Evolutionary conservation across 2,329 filamentous ascomycete genomes (phyloP).

Genomic region (Colletotrichum limetticola): DNA sequence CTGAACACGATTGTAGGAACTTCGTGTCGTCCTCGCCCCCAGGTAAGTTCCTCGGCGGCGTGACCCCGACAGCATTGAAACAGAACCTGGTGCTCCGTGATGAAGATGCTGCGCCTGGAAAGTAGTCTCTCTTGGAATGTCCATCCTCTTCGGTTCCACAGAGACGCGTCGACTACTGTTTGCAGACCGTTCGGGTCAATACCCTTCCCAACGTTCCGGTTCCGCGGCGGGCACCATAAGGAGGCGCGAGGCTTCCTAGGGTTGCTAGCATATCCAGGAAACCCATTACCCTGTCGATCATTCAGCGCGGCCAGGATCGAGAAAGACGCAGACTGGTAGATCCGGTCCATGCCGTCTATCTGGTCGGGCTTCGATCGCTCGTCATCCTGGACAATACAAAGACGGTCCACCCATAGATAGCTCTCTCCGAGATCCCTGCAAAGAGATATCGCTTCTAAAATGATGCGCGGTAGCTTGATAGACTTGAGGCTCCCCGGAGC

Average conservation of each 20-base stretch:
- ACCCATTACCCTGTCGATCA: slow-evolving; percentile 40
- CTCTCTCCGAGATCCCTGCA: slow-evolving; percentile 52
- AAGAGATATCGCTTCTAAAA: slow-evolving; percentile 55
- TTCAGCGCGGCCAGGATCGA: slow-evolving; percentile 54
- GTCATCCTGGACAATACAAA: slow-evolving; percentile 58
- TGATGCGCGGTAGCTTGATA: slow-evolving; percentile 49
- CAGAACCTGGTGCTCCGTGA: slow-evolving; percentile 30
- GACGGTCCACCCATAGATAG: slow-evolving; percentile 57
- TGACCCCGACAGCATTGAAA: slow-evolving; percentile 28
- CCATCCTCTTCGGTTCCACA: slow-evolving; percentile 31
- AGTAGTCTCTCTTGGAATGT: slow-evolving; percentile 35
- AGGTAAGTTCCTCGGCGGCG: slow-evolving; percentile 20
- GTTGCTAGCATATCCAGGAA: slow-evolving; percentile 3
- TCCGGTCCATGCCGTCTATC: slow-evolving; percentile 54
- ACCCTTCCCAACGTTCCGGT: neutral
- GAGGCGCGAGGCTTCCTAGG: slow-evolving; percentile 7
- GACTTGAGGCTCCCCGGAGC: neutral
- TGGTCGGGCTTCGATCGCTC: slow-evolving; percentile 49
- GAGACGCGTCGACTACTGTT: neutral
- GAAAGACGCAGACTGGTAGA: slow-evolving; percentile 56
- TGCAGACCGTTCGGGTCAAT: slow-evolving; percentile 16
- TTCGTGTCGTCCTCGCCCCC: neutral
- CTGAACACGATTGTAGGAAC: neutral
- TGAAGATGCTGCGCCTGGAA: slow-evolving; percentile 28
- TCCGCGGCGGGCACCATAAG: slow-evolving; percentile 10